These are phyloP conservation scores for Artemisia annua DNA, from an alignment of 129 eudicot species.

Conservation along the genomic window DNA sequence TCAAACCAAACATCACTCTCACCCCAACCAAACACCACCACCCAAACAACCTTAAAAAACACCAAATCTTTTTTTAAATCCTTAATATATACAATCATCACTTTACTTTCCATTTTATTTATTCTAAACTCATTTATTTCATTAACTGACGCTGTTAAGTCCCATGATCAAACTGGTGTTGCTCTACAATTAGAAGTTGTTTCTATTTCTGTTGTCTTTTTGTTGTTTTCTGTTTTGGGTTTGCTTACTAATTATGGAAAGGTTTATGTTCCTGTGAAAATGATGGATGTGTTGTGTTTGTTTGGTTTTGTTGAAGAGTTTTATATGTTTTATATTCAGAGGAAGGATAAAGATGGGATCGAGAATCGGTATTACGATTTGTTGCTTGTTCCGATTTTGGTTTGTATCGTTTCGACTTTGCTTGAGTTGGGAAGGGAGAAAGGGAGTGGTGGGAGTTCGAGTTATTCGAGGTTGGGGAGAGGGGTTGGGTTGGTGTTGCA, in stretches of 20 bases:
- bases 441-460: background rate
- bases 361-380: conserved; percentile 88
- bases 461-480: conserved; percentile 62
- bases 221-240: conserved; percentile 60
- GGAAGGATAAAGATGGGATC: conserved; percentile 68
- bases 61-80: conserved; percentile 31
- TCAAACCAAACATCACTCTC: conserved; percentile 32
- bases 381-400: conserved; percentile 59
- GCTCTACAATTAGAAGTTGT: conserved; percentile 71
- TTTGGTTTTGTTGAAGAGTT: conserved; percentile 87
- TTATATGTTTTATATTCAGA: conserved; percentile 58
- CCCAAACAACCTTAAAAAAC: conserved; percentile 17
- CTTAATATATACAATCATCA: conserved; percentile 42
- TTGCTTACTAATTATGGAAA: conserved; percentile 22
- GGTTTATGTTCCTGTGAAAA: conserved; percentile 39
- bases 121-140: conserved; percentile 60
- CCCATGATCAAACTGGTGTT: conserved; percentile 57
- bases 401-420: conserved; percentile 63
- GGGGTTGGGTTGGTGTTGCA: conserved; percentile 84
- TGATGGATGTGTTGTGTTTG: conserved; percentile 53
- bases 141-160: conserved; percentile 42
- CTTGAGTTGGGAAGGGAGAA: conserved; percentile 52
- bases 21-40: conserved; percentile 8
- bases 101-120: conserved; percentile 51
- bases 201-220: conserved; percentile 53